Evolutionary conservation across 2,329 filamentous ascomycete genomes (phyloP).

Genomic region (Sporothrix protearum): DNA sequence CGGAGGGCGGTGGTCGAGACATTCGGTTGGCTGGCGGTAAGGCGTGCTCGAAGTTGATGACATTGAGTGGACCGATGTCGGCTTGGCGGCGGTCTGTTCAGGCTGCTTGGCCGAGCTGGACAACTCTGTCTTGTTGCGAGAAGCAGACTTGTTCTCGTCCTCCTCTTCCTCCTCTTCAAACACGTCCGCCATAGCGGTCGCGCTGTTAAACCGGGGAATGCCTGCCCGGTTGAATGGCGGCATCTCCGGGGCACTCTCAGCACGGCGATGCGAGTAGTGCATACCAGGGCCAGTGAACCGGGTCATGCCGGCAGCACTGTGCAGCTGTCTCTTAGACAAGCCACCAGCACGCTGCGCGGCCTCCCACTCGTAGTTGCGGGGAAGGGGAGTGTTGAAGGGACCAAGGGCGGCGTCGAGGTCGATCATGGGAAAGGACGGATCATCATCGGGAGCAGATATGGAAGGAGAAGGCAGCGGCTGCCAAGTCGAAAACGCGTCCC

Average conservation of each 20-base stretch:
- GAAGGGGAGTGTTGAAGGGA: slow-evolving; percentile 79
- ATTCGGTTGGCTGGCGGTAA: background rate
- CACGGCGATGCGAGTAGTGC: slow-evolving; percentile 70
- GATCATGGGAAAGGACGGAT: slow-evolving; percentile 74
- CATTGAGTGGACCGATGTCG: slow-evolving; percentile 13
- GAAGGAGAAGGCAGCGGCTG: slow-evolving; percentile 37
- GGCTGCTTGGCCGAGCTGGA: background rate
- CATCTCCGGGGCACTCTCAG: slow-evolving; percentile 77
- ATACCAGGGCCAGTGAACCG: slow-evolving; percentile 66
- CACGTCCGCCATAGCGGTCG: slow-evolving; percentile 77
- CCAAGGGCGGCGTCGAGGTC: slow-evolving; percentile 91
- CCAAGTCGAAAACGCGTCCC: slow-evolving; percentile 32
- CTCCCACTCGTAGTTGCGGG: slow-evolving; percentile 62
- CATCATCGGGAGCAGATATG: slow-evolving; percentile 48
- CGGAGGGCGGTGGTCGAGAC: slow-evolving; percentile 12
- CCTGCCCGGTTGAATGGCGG: slow-evolving; percentile 67
- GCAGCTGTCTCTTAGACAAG: slow-evolving; percentile 63
- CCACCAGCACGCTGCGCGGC: slow-evolving; percentile 59
- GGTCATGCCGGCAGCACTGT: slow-evolving; percentile 70
- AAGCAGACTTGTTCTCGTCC: slow-evolving; percentile 30
- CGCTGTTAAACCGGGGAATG: slow-evolving; percentile 61
- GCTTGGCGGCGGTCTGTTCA: slow-evolving; percentile 1
- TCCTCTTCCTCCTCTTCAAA: slow-evolving; percentile 81
- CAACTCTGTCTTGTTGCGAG: background rate
- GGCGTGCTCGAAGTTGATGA: slow-evolving; percentile 20